Percentiles rank a stretch among this genome's conserved stretches.
Evolutionary conservation across 495 filamentous ascomycete genomes (phyloP).

Genomic region (Cryomyces minteri): DNA sequence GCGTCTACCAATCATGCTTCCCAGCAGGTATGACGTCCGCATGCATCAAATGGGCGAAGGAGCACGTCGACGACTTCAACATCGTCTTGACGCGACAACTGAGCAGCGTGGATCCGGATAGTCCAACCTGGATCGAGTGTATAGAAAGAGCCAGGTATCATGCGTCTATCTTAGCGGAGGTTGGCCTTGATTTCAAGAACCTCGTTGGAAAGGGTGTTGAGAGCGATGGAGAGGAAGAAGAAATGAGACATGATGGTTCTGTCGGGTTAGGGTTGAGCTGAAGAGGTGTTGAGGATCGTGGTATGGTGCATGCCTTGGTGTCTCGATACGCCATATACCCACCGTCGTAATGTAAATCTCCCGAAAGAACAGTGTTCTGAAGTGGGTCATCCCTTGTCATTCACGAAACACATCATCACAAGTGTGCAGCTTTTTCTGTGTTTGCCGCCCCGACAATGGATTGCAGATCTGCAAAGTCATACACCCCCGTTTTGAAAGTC

Average conservation of each 20-base stretch:
- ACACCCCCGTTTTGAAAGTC: no score
- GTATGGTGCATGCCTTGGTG: no score
- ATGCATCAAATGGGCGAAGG: slow-evolving; percentile 90
- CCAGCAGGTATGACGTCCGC: slow-evolving; percentile 71
- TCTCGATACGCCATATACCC: no score
- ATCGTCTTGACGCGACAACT: slow-evolving; percentile 62
- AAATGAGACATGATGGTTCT: not conserved
- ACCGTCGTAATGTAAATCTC: no score
- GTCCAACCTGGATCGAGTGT: slow-evolving; percentile 60
- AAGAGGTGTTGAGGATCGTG: no score
- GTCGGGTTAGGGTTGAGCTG: not conserved
- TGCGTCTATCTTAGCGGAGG: slow-evolving; percentile 60
- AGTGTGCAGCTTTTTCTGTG: no score
- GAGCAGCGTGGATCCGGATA: slow-evolving; percentile 52
- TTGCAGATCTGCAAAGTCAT: no score
- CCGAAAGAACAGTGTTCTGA: no score
- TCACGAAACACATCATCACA: no score
- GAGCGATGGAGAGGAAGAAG: not conserved
- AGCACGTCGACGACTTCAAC: slow-evolving; percentile 82
- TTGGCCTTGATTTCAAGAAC: slow-evolving; percentile 78
- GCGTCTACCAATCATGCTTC: slow-evolving; percentile 78
- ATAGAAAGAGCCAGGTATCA: slow-evolving; percentile 67
- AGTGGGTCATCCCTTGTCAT: no score
- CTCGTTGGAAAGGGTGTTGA: slow-evolving; percentile 30
- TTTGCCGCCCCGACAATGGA: no score